Evolutionary conservation across 768 basidiomycete species (phyloP), one percentile per base, ranked within the genome.

Genomic region (Psilocybe cyanescens): DNA sequence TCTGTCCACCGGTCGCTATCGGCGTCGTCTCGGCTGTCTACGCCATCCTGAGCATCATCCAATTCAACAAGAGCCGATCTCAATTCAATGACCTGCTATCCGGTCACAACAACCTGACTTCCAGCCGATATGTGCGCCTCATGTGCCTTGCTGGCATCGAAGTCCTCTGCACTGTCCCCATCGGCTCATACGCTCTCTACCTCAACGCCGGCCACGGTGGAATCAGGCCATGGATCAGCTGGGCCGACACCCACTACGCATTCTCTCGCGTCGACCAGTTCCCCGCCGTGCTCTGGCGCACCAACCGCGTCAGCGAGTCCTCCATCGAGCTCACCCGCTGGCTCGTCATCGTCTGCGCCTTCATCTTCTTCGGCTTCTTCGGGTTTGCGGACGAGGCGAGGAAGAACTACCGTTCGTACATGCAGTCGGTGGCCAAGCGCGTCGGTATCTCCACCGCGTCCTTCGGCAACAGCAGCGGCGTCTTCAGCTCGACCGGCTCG

Each of bases 361-460:
- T 88, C 60, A 12, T 83, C 46, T 90, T 90, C 76, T 90, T 90
- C 67, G 71, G 70, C n/a, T 84, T 87, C 76, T 90, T 91, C 67
- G 88, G 87, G 1, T 83, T 88, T 55, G 84, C 83, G 8, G 79
- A 81, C 28, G 89, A 89, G 68, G 86, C 88, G 29, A 74, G 78
- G 59, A 81, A 77, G 67, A 74, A 85, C 63, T 89, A 89, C 67
- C 72, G 76, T 8, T 68, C 70, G 5, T 78, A 75, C 0, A 71
- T 79, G 61, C 46, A 58, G 35, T 75, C 77, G 1, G 75, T 84
- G 28, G 75, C 79, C 44, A 79, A 78, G 65, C 71, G 70, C 8
- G 65, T 80, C 41, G 78, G 78, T 11, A 58, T 70, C 58, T 65
- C 70, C 44, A 73, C 74, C 24, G 57, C 46, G 4, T 65, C 59